Evolutionary conservation across 768 basidiomycete genomes (phyloP).

Genomic region (Boletus huronensis): DNA sequence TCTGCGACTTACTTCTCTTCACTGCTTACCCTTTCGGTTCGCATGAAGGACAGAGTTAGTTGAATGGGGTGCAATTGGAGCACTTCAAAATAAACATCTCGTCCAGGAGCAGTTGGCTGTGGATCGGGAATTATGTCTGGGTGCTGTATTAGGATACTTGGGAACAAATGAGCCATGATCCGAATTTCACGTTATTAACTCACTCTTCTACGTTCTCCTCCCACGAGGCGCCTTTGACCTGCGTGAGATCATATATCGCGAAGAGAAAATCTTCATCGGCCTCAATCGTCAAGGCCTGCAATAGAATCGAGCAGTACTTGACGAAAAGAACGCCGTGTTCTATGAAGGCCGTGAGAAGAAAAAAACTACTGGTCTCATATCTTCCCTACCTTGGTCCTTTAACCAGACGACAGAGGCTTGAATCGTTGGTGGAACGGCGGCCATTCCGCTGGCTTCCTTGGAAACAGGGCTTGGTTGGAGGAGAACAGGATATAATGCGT

Average conservation of each 20-base stretch:
- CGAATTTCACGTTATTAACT: constrained; percentile 22
- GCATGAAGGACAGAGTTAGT: constrained; percentile 93
- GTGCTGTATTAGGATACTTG: constrained; percentile 69
- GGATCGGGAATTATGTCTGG: constrained; percentile 71
- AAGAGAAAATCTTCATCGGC: constrained; percentile 97
- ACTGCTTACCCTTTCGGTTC: constrained; percentile 88
- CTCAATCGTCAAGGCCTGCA: constrained; percentile 93
- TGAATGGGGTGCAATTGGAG: constrained; percentile 93
- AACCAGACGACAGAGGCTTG: constrained; percentile 86
- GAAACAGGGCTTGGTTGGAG: constrained; percentile 89
- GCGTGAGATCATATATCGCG: constrained; percentile 85
- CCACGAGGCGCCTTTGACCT: constrained; percentile 91
- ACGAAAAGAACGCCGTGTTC: constrained; percentile 98
- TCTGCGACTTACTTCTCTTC: constrained; percentile 77
- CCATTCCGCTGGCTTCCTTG: constrained; percentile 69
- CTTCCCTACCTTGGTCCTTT: constrained; percentile 78
- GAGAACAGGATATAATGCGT: constrained; percentile 91
- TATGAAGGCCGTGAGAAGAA: constrained; percentile 29
- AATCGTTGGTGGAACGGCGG: constrained; percentile 75
- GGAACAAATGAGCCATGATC: constrained; percentile 8
- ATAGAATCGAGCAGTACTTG: constrained; percentile 91
- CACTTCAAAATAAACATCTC: constrained; percentile 92
- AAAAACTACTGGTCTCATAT: not conserved
- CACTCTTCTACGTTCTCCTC: constrained; percentile 75
- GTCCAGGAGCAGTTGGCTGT: constrained; percentile 57